Evolutionary conservation across 2,329 filamentous ascomycete genomes (phyloP), one percentile per base, ranked within the genome.

Genomic region (Cercospora janseana): DNA sequence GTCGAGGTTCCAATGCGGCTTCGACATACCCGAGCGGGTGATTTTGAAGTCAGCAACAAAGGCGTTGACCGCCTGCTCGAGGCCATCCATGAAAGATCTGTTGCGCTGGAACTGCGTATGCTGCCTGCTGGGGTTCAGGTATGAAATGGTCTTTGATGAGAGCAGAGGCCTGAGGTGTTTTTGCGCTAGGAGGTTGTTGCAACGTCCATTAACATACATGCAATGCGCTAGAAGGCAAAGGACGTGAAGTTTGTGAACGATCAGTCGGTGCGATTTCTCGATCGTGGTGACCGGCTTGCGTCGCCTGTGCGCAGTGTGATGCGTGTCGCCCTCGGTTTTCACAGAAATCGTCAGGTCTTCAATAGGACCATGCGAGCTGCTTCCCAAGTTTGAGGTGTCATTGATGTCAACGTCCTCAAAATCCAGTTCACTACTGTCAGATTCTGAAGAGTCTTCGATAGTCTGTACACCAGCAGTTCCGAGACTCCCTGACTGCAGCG

Each of bases 161-260:
- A 95, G 67, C 28, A 91, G 75, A 31, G 77, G 72, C 46, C 79
- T 82, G 31, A 95, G 70, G n/a, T 70, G 71, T 4, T 31, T 74
- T 52, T 70, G 60, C 8, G 62, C 52, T 29, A 46, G 50, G 29
- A 26, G 24, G 28, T 65, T 55, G 62, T 95, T 95, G 70, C 91
- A 96, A 89, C 92, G 96, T 47, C 80, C 75, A 64, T 97, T 98
- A 48, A 64, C 91, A 82, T 50, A 82, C 75, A 58, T 87, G 79
- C 12, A 85, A 68, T 97, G 88, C 7, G 83, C 81, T 12, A 98
- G 70, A 2, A 98, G 76, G 65, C 88, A 95, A 10, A 96, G 72
- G 0, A 97, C 58, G 70, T 98, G 91, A 54, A 83, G 75, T 69
- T 92, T 95, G 69, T 98, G 93, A n/a, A 90, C 77, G 44, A 88